Percentiles rank a stretch among this genome's conserved stretches.
Conservation (phyloP, 805 yeast genomes). For the Metschnikowia chrysomelidarum region DNA sequence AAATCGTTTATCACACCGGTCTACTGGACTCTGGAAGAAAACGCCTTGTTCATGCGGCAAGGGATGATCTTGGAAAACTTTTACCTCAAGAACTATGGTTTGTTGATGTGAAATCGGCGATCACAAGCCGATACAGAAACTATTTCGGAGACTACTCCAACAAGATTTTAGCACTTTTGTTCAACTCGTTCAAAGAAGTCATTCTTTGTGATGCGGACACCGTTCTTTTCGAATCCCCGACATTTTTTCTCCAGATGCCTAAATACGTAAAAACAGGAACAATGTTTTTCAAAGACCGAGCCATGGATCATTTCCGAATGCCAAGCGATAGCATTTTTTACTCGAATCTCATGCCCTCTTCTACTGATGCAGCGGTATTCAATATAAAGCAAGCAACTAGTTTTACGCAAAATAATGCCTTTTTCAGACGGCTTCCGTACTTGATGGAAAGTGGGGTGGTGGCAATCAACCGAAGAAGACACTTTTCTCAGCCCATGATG, state of each 20-base stretch:
- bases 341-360: conserved; percentile 42
- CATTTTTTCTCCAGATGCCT: conserved; percentile 28
- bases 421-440: conserved; percentile 35
- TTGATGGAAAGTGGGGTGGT: conserved; percentile 39
- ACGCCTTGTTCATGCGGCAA: conserved; percentile 8
- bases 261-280: conserved; percentile 34
- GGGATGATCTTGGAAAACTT: conserved; percentile 8
- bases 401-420: conserved; percentile 28
- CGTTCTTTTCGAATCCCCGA: conserved; percentile 36
- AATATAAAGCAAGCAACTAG: conserved; percentile 34
- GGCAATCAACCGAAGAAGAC: conserved; percentile 25
- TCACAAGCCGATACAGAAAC: conserved; percentile 16
- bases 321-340: conserved; percentile 41
- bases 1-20: conserved; percentile 30
- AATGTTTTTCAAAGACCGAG: conserved; percentile 13
- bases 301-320: conserved; percentile 28
- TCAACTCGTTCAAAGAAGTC: conserved; percentile 14
- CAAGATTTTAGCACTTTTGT: conserved; percentile 13
- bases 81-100: conserved; percentile 39
- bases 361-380: conserved; percentile 22
- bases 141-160: conserved; percentile 40
- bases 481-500: conserved; percentile 29
- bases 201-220: conserved; percentile 53
- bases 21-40: conserved; percentile 7
- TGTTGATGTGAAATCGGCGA: conserved; percentile 26